Evolutionary conservation across 805 yeast genomes (phyloP).

Genomic region (Myxozyma monticola): DNA sequence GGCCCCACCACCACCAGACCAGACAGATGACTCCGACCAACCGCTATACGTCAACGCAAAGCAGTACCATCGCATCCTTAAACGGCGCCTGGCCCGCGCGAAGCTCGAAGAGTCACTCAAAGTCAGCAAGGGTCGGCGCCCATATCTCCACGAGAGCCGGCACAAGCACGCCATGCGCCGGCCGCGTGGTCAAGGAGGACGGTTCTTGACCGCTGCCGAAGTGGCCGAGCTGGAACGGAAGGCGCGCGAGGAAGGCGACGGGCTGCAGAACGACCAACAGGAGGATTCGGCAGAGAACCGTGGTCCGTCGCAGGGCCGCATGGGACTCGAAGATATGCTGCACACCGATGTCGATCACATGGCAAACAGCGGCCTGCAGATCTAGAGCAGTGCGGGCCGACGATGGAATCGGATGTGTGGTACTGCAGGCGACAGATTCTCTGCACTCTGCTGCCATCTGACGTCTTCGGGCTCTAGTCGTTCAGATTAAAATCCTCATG

Average conservation of each 20-base stretch:
- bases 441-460: too few species aligned
- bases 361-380: too few species aligned
- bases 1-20: conserved; percentile 3
- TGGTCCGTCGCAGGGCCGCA: too few species aligned
- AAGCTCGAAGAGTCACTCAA: conserved; percentile 78
- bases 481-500: too few species aligned
- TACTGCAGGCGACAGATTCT: too few species aligned
- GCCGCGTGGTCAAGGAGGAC: conserved; percentile 98
- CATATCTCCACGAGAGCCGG: conserved; percentile 93
- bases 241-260: conserved; percentile 44
- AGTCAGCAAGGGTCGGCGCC: conserved; percentile 70
- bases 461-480: too few species aligned
- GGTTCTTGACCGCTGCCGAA: conserved; percentile 91
- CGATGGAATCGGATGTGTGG: too few species aligned
- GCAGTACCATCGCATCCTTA: conserved; percentile 91
- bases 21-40: conserved; percentile 54
- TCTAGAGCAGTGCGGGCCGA: too few species aligned
- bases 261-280: background rate
- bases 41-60: conserved; percentile 98
- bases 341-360: background rate
- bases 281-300: background rate
- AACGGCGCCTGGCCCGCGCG: conserved; percentile 91
- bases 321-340: background rate
- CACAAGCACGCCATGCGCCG: conserved; percentile 99
- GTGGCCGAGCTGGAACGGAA: conserved; percentile 48